Evolutionary conservation across 129 eudicot species (phyloP).

Genomic region (Lactuca saligna): DNA sequence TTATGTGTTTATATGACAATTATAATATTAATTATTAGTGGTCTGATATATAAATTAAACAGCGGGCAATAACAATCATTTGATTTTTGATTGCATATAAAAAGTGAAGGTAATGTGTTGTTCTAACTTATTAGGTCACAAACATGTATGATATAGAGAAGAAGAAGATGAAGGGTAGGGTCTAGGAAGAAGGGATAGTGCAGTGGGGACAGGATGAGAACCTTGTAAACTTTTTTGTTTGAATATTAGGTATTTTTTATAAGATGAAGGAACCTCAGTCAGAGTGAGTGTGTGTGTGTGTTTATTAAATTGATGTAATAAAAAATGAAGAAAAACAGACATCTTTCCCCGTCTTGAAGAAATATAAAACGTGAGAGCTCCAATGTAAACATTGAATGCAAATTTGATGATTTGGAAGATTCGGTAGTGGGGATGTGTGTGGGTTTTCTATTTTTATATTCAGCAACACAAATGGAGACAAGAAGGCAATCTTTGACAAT

Average conservation of each 20-base stretch:
- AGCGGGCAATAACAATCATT: too few relatives aligned
- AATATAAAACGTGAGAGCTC: conserved; percentile 79
- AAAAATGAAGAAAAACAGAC: conserved; percentile 79
- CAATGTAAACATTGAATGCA: conserved; percentile 86
- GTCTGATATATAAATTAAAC: too few relatives aligned
- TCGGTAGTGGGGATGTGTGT: conserved; percentile 79
- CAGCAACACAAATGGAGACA: conserved; percentile 38
- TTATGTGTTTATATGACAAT: too few relatives aligned
- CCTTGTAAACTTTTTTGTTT: conserved; percentile 19
- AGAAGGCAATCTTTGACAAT: conserved; percentile 40
- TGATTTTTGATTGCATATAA: too few relatives aligned
- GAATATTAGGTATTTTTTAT: neutral
- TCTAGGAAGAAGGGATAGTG: conserved; percentile 59
- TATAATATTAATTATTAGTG: too few relatives aligned
- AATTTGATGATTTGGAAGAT: conserved; percentile 94
- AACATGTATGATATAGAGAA: conserved; percentile 46
- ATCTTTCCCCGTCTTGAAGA: conserved; percentile 91
- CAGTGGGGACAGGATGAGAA: conserved; percentile 70
- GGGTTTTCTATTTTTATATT: conserved; percentile 36
- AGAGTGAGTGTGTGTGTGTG: conserved; percentile 1
- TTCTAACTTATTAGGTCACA: conserved; percentile 20
- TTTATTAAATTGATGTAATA: conserved; percentile 35
- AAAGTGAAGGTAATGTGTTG: conserved; percentile 6
- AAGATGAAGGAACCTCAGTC: conserved; percentile 17
- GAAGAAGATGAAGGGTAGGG: conserved; percentile 51